A percentile compares a stretch with the other conserved stretches of the same genome.
phyloP scores from a whole-genome alignment of 2,329 filamentous ascomycete genomes.

The Fusarium nelsonii region DNA sequence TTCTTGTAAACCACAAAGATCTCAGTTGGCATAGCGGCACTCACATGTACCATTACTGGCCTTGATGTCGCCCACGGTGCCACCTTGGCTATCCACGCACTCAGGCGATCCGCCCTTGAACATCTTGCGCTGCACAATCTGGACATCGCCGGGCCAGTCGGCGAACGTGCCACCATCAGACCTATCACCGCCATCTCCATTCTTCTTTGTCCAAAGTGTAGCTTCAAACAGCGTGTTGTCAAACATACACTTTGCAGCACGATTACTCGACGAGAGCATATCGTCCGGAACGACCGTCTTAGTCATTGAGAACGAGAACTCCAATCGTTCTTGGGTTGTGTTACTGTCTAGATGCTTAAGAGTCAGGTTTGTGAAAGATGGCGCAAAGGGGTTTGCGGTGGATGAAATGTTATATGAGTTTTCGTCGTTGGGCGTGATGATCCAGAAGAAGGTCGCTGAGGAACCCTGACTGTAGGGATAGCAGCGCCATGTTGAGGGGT shows the following conservation, averaged over 20 bases:
- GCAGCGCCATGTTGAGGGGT: constrained; percentile 71
- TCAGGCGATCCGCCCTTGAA: constrained; percentile 60
- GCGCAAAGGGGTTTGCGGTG: constrained; percentile 66
- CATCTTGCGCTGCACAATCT: constrained; percentile 64
- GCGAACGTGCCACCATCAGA: constrained; percentile 48
- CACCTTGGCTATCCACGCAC: constrained; percentile 61
- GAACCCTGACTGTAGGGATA: constrained; percentile 63
- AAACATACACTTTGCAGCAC: constrained; percentile 68
- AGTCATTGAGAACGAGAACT: constrained; percentile 66
- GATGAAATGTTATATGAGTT: constrained; percentile 66
- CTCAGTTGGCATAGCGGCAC: constrained; percentile 54
- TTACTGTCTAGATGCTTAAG: constrained; percentile 63
- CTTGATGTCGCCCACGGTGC: constrained; percentile 54
- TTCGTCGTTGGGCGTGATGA: constrained; percentile 60
- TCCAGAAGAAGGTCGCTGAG: constrained; percentile 71
- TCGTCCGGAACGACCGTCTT: constrained; percentile 65
- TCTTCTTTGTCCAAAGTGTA: constrained; percentile 68
- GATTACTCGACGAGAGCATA: constrained; percentile 57
- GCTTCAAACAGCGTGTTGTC: constrained; percentile 67
- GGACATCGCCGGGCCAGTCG: constrained; percentile 70
- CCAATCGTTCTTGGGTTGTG: constrained; percentile 65
- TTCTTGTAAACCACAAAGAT: background rate
- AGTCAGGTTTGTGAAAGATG: constrained; percentile 65
- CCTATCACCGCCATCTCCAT: constrained; percentile 34
- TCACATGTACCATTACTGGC: constrained; percentile 53